Evolutionary conservation across 2,329 filamentous ascomycete genomes (phyloP), one percentile per base, ranked within the genome.

Genomic region (Sarocladium brachiariae): DNA sequence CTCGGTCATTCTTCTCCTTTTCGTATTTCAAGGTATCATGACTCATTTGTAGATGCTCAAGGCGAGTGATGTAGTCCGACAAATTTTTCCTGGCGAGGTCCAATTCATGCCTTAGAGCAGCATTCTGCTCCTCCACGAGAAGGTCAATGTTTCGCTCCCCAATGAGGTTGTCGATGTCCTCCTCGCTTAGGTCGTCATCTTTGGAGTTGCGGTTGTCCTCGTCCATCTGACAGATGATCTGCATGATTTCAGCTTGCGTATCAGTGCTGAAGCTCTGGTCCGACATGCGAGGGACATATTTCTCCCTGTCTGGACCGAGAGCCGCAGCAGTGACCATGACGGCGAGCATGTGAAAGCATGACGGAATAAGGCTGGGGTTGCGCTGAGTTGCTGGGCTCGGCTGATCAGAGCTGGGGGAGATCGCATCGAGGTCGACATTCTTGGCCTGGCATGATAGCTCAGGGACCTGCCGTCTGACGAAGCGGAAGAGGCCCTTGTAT

Each of bases 1-100:
- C 75, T 27, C 73, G 68, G 50, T 79, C 73, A 37, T 80, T 72
- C 57, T 76, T 75, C 53, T 80, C 76, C 50, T 83, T 80, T 59
- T 86, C 75, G 45, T 78, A 75, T 57, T 85, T 78, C 41, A 87
- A 67, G 55, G 82, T 78, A 54, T 89, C 83, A 55, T 88, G 74
- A 48, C 75, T 81, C 54, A 77, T 73, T 57, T 82, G 76, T 16
- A 85, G 67, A 59, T 78, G 73, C 52, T 82, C 80, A 47, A 84
- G 69, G 18, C 80, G 75, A 5, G 79, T 76, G 51, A 78, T 76
- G 54, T 80, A 74, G 61, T 82, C 77, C 38, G 78, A 80, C 51
- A 79, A 72, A 35, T 73, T 73, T 60, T 81, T 82, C 56, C 72
- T 78, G 38, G 78, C 68, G 5, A 68, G 65, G 14, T 81, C 77